Evolutionary conservation across 176 grass and related monocot genomes (phyloP).

Genomic region (maize (Zea mays)): DNA sequence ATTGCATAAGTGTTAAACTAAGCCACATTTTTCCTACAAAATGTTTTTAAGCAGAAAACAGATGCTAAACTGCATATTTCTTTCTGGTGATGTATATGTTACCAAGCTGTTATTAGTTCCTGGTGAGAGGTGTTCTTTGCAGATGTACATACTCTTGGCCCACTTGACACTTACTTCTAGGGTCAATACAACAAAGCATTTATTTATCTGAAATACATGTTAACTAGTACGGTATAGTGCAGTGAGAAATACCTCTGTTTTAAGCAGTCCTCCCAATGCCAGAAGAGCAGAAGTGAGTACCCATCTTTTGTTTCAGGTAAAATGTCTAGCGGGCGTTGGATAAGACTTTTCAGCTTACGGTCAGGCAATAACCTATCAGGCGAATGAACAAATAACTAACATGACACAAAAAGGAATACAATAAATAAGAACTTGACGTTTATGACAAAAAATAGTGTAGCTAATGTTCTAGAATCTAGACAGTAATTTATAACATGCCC

Average conservation of each 20-base stretch:
- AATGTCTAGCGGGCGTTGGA: constrained; percentile 70
- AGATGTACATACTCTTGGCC: background rate
- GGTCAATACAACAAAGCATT: constrained; percentile 3
- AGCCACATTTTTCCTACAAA: background rate
- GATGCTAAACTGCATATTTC: constrained; percentile 14
- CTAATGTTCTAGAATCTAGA: constrained; percentile 3
- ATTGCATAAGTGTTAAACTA: constrained; percentile 16
- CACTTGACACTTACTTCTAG: background rate
- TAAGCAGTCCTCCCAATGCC: constrained; percentile 96
- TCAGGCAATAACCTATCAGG: constrained; percentile 85
- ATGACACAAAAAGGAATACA: constrained; percentile 33
- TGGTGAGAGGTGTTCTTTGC: background rate
- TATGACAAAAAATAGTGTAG: background rate
- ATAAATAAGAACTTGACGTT: background rate
- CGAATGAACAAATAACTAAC: constrained; percentile 34
- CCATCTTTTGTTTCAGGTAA: constrained; percentile 98
- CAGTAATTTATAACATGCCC: background rate
- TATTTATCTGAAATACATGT: constrained; percentile 5
- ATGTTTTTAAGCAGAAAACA: constrained; percentile 1
- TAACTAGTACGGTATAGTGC: constrained; percentile 4
- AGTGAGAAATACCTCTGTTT: constrained; percentile 75
- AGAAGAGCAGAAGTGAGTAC: constrained; percentile 86
- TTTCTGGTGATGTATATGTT: background rate
- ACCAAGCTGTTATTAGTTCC: background rate
- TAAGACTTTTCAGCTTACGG: constrained; percentile 87